A percentile compares a stretch with the other conserved stretches of the same genome.
These are phyloP conservation scores for Neurospora sp. DNA, from an alignment of 495 filamentous ascomycete species.

Conservation along the genomic window DNA sequence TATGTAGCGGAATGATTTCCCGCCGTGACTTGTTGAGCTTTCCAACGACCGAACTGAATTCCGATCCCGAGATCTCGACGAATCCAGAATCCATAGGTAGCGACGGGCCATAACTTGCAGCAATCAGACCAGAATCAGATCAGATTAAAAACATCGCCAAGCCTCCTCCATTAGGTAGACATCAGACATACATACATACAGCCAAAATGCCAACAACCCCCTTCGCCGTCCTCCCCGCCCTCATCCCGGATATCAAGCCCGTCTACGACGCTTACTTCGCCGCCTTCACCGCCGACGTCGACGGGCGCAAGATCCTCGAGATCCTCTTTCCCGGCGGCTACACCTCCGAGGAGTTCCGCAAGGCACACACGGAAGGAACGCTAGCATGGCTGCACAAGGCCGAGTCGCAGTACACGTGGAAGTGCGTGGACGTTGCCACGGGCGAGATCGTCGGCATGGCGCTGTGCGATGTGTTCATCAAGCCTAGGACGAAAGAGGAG, in stretches of 20 bases:
- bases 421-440: constrained; percentile 26
- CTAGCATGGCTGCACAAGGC: constrained; percentile 23
- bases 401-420: constrained; percentile 25
- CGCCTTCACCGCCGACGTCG: constrained; percentile 21
- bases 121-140: neutral
- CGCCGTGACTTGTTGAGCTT: too few species aligned
- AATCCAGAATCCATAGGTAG: too few species aligned
- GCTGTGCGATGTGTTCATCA: constrained; percentile 20
- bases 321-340: constrained; percentile 24
- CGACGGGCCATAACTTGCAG: too few species aligned
- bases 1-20: too few species aligned
- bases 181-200: neutral
- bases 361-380: constrained; percentile 23
- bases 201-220: constrained; percentile 16
- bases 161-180: neutral
- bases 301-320: constrained; percentile 18
- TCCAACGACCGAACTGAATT: too few species aligned
- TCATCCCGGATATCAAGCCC: constrained; percentile 28
- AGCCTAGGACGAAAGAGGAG: constrained; percentile 8
- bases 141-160: neutral
- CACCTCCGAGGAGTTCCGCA: constrained; percentile 21
- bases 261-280: constrained; percentile 33
- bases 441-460: constrained; percentile 28
- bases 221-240: constrained; percentile 27
- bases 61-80: too few species aligned